Base-by-base conservation (phyloP, 2,329 filamentous ascomycete species). In the Sporothrix globosa region DNA sequence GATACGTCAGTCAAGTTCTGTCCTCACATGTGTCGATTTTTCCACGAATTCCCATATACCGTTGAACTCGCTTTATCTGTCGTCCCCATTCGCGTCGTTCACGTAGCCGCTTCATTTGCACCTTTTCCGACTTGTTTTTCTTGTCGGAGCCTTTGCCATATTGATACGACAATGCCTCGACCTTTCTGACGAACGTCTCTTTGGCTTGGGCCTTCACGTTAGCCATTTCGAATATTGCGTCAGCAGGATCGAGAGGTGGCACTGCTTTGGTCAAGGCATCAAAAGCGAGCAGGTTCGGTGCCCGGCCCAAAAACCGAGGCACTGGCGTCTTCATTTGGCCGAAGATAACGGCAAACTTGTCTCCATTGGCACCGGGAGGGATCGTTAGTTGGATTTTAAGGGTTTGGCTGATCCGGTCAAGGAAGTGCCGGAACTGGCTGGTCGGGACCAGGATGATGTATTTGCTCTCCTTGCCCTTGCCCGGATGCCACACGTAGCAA, bases 371-470 rank as follows among this genome's bases (percentile, higher is more conserved):
- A 0, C 85, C 82, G 0, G 75, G 70, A 0, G 91, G 91, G 61
- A 96, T 87, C 1, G 78, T 78, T 17, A 95, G 81, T 0, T 78
- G 75, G 6, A 83, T 85, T 0, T 79, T 77, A 3, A 90, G 82
- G 56, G 87, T 83, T 0, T 78, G 76, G 76, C 93, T 93, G 77
- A 95, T 87, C 4, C 86, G 82, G 2, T 83, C 76, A 0, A 97
- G 81, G 6, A 96, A 86, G 11, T 81, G 76, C 71, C 88, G 80
- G 48, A 94, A 86, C 77, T 97, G 91, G 1, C 76, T 75, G 1
- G 88, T 87, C 0, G 89, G 87, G 0, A 96, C 86, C 48, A 97
- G 84, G 30, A 95, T 79, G 34, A 91, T 81, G 1, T 89, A 87
- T 4, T 24, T 34, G 67, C 84, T 84, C 41, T 82, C 78, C 17